Percentiles rank a stretch among this genome's conserved stretches.
phyloP scores from a whole-genome alignment of 306 rosid species.

The Casuarina equisetifolia region DNA sequence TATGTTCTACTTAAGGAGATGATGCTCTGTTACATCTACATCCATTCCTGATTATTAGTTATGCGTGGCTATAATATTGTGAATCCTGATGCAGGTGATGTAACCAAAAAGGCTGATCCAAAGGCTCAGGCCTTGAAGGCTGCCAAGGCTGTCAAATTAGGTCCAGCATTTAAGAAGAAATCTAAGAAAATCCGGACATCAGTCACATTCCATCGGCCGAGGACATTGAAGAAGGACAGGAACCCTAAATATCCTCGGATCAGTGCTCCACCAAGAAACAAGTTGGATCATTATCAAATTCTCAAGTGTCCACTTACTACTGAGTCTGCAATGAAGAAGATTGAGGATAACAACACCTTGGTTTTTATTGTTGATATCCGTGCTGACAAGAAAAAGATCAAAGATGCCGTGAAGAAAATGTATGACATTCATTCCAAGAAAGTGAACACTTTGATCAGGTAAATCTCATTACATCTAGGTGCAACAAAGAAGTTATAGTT shows the following conservation, averaged over 20 bases:
- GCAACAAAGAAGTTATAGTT: background rate
- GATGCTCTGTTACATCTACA: background rate
- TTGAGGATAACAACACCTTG: slow-evolving; percentile 85
- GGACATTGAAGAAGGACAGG: slow-evolving; percentile 71
- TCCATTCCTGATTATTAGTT: background rate
- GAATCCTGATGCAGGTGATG: slow-evolving; percentile 38
- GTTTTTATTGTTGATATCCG: slow-evolving; percentile 86
- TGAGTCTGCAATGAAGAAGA: slow-evolving; percentile 92
- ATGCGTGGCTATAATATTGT: background rate
- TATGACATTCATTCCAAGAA: slow-evolving; percentile 89
- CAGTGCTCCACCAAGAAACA: slow-evolving; percentile 82
- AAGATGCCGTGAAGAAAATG: slow-evolving; percentile 90
- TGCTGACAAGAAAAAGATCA: slow-evolving; percentile 83
- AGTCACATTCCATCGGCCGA: slow-evolving; percentile 87
- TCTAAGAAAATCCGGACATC: slow-evolving; percentile 79
- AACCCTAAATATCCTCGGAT: slow-evolving; percentile 86
- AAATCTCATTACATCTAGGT: background rate
- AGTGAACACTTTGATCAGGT: slow-evolving; percentile 95
- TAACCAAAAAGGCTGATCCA: slow-evolving; percentile 66
- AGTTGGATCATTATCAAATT: slow-evolving; percentile 87
- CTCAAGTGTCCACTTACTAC: slow-evolving; percentile 80
- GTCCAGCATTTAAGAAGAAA: slow-evolving; percentile 70
- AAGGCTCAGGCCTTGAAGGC: slow-evolving; percentile 87
- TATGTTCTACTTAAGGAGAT: background rate
- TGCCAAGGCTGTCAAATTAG: slow-evolving; percentile 88